phyloP scores from a whole-genome alignment of 805 yeast genomes.

The Candida alai region DNA sequence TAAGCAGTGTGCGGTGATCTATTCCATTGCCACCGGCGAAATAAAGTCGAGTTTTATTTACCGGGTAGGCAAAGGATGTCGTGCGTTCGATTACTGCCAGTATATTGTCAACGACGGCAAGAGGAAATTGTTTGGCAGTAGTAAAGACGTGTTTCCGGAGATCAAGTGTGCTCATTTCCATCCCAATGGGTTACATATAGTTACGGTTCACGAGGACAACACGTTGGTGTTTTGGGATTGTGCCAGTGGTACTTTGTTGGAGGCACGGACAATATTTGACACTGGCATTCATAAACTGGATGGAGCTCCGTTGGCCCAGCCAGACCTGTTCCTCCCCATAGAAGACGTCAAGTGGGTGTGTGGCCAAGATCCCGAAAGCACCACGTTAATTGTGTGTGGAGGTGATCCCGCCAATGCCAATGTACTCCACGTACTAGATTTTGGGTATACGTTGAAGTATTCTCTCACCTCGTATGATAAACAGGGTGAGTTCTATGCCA shows the following conservation, averaged over 20 bases:
- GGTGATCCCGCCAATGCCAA: slow-evolving; percentile 45
- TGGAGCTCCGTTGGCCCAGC: slow-evolving; percentile 23
- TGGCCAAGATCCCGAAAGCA: slow-evolving; percentile 72
- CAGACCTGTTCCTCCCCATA: slow-evolving; percentile 37
- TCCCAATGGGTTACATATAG: slow-evolving; percentile 85
- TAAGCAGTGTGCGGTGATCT: slow-evolving; percentile 62
- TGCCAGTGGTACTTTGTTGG: slow-evolving; percentile 64
- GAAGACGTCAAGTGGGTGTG: slow-evolving; percentile 72
- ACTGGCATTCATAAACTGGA: slow-evolving; percentile 55
- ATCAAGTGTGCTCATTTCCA: slow-evolving; percentile 67
- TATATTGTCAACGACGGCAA: slow-evolving; percentile 35
- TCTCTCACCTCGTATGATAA: slow-evolving; percentile 78
- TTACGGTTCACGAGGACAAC: slow-evolving; percentile 78
- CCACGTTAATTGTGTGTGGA: slow-evolving; percentile 68
- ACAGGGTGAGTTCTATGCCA: slow-evolving; percentile 75
- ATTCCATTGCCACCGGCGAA: slow-evolving; percentile 58
- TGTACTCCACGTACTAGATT: slow-evolving; percentile 53
- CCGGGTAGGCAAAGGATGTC: slow-evolving; percentile 61
- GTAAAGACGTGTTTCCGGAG: slow-evolving; percentile 31
- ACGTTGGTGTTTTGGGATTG: slow-evolving; percentile 93
- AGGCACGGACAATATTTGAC: slow-evolving; percentile 71
- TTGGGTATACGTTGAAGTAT: slow-evolving; percentile 77
- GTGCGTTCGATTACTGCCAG: slow-evolving; percentile 46
- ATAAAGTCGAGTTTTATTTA: slow-evolving; percentile 57
- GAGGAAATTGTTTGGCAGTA: slow-evolving; percentile 35